Conservation (phyloP, 179 eudicot species). For the Pouteria campechiana region DNA sequence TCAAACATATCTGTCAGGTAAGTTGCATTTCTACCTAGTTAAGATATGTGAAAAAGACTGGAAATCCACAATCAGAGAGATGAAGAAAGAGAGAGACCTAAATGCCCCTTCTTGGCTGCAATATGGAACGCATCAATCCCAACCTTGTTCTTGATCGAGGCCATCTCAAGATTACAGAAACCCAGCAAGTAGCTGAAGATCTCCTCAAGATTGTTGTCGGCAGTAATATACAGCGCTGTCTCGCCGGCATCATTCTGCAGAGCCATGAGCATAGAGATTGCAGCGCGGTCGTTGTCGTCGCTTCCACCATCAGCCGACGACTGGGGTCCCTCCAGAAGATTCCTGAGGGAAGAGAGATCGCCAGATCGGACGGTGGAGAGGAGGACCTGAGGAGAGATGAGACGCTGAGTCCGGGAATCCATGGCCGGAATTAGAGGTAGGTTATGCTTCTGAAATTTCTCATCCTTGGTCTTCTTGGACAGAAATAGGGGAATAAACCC, state of each 20-base stretch:
- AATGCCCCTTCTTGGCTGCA: conserved; percentile 62
- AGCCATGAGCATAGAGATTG: conserved; percentile 34
- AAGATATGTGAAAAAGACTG: no score
- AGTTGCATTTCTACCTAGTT: no score
- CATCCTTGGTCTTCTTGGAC: no score
- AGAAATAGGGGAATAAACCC: no score
- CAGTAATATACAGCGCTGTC: conserved; percentile 61
- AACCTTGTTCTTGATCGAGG: conserved; percentile 41
- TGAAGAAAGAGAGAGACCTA: conserved; percentile 45
- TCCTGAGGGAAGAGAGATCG: conserved; percentile 34
- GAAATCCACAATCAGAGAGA: not conserved
- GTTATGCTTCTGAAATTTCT: no score
- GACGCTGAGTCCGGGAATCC: conserved; percentile 41
- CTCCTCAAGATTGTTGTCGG: conserved; percentile 32
- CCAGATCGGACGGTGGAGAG: conserved; percentile 51
- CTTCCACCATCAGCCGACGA: no score
- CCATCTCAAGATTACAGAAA: conserved; percentile 37
- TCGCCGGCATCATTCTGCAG: conserved; percentile 49
- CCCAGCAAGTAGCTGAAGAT: conserved; percentile 39
- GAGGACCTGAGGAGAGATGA: conserved; percentile 49
- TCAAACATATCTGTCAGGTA: not conserved
- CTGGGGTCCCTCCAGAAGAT: conserved; percentile 17
- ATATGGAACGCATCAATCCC: conserved; percentile 52
- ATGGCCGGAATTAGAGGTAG: no score
- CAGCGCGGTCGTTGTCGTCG: conserved; percentile 25